Base-by-base conservation (phyloP, 2,329 filamentous ascomycete genomes). In the Talaromyces funiculosus region DNA sequence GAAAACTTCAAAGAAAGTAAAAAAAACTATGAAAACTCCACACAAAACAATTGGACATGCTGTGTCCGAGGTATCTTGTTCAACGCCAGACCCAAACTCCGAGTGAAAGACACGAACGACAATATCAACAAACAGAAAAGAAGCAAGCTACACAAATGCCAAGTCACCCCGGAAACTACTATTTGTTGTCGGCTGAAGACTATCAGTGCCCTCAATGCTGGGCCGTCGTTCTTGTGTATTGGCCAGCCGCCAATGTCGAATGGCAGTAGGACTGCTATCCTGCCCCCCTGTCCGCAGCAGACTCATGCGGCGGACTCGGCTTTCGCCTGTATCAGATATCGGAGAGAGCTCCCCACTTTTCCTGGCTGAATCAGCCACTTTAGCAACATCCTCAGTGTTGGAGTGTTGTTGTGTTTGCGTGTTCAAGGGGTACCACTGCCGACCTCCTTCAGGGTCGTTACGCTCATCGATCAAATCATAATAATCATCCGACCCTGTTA, bases 111-210 rank as follows among this genome's bases (percentile, higher is more conserved):
- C 24, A 12, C 47, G 18, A 40, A 40, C 35, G 16, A 53, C 18
- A 22, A 26, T 53, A 26, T 51, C 29, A 33, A 51, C n/a, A 51
- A 22, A 35, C 29, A 22, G n/a, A 51, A 22, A 51, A 31, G 45
- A 49, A 51, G 35, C n/a, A 20, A 18, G 47, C 22, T 62, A 72
- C 35, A 73, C 66, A 66, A 73, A 73, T n/a, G 67, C 68, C 16
- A 69, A 62, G 56, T 69, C 68, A 26, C 69, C 69, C 43, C 64
- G 59, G n/a, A 67, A 63, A 62, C 69, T 72, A 26, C 64, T 65
- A 9, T 65, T 67, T 6, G 61, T 53, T 2, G 66, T 65, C 35
- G 61, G 66, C 40, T 62, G 62, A 18, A 69, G 54, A 42, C 61
- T 58, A 31, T 61, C 58, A 24, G 22, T 55, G 24, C 62, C 61